Evolutionary conservation across 345 rosid genomes (phyloP).

Genomic region (Hypericum androsaemum): DNA sequence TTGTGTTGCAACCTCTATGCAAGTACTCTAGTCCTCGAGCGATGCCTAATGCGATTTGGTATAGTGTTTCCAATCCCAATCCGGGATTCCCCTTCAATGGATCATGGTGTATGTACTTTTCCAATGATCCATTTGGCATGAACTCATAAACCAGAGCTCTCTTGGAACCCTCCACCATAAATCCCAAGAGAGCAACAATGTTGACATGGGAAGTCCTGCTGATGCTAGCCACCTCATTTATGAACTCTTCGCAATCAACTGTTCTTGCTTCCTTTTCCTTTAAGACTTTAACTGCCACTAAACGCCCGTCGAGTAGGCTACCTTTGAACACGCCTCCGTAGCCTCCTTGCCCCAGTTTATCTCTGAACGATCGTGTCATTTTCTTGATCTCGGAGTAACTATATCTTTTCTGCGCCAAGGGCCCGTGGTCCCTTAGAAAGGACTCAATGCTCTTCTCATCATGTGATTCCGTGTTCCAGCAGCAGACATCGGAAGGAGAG

Average conservation of each 20-base stretch:
- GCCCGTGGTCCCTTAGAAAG: not conserved
- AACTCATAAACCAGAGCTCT: constrained; percentile 1
- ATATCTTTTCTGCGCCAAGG: not conserved
- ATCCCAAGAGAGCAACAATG: not conserved
- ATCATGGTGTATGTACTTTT: not conserved
- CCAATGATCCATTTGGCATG: not conserved
- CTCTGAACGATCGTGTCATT: not conserved
- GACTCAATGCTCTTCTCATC: not conserved
- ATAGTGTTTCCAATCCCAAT: not conserved
- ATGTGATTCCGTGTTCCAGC: too few species aligned
- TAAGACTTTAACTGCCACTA: not conserved
- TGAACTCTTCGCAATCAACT: too few species aligned
- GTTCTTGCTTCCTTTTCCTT: not conserved
- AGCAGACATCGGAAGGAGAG: too few species aligned
- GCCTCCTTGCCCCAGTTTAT: constrained; percentile 1
- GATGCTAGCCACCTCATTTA: too few species aligned
- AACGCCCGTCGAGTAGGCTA: not conserved
- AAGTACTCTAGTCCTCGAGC: not conserved
- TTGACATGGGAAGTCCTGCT: too few species aligned
- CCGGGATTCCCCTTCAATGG: not conserved
- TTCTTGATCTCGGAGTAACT: not conserved
- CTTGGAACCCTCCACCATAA: not conserved
- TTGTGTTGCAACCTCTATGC: constrained; percentile 1
- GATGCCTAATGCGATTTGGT: not conserved
- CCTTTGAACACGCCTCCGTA: constrained; percentile 3